phyloP scores from a whole-genome alignment of 2,329 filamentous ascomycete species.

The Penicillium fuscoglaucum region DNA sequence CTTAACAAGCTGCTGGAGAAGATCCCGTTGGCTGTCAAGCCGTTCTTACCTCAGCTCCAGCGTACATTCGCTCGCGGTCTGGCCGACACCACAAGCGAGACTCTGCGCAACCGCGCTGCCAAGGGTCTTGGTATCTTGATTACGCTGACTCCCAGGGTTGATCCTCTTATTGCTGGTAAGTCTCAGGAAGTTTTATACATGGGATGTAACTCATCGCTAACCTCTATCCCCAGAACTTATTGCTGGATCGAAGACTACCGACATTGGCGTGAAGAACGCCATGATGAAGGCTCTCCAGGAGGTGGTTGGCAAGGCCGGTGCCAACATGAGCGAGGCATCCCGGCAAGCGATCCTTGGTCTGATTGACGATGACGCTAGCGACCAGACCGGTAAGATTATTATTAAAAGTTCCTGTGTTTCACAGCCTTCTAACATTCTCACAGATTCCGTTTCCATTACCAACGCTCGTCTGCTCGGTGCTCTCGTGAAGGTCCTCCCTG shows the following conservation, averaged over 20 bases:
- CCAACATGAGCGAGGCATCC: conserved; percentile 91
- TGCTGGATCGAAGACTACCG: conserved; percentile 88
- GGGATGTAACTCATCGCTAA: conserved; percentile 7
- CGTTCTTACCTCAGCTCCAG: conserved; percentile 94
- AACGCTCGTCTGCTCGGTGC: conserved; percentile 88
- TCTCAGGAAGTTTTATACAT: neutral
- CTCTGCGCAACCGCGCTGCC: conserved; percentile 81
- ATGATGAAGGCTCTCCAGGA: conserved; percentile 98
- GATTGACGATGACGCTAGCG: conserved; percentile 81
- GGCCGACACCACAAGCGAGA: conserved; percentile 87
- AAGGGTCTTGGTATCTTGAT: conserved; percentile 94
- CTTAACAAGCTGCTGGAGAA: conserved; percentile 95
- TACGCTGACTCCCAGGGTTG: conserved; percentile 90
- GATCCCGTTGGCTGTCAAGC: conserved; percentile 92
- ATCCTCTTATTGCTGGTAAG: conserved; percentile 74
- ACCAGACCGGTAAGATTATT: conserved; percentile 59
- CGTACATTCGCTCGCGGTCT: conserved; percentile 95
- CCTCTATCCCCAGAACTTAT: conserved; percentile 68
- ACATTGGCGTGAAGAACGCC: conserved; percentile 83
- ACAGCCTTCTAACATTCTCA: conserved; percentile 22
- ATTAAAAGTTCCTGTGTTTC: neutral
- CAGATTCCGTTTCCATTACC: conserved; percentile 74
- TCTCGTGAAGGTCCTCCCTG: conserved; percentile 79
- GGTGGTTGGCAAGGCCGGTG: conserved; percentile 90
- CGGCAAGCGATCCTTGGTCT: conserved; percentile 80